phyloP scores from a whole-genome alignment of 306 rosid species.

The Vigna radiata region DNA sequence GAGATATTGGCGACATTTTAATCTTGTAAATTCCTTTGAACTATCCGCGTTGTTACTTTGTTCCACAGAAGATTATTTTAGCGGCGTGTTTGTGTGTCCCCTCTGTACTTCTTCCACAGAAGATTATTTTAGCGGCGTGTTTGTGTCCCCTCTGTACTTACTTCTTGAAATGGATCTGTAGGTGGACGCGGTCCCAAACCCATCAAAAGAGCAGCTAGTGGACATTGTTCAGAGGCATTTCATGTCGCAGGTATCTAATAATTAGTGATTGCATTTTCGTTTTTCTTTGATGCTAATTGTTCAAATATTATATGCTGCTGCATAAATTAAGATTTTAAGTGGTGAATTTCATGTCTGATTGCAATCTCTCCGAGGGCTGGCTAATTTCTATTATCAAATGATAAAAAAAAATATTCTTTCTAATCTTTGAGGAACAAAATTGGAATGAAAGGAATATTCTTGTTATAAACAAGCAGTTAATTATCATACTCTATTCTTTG shows the following conservation, averaged over 20 bases:
- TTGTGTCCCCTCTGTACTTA: slow-evolving; percentile 3
- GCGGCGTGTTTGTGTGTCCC: background rate
- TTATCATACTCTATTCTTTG: background rate
- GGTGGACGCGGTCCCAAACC: slow-evolving; percentile 94
- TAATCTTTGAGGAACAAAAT: background rate
- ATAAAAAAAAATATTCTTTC: background rate
- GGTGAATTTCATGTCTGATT: slow-evolving; percentile 20
- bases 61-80: slow-evolving; percentile 10
- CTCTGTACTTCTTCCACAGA: background rate
- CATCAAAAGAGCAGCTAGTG: slow-evolving; percentile 90
- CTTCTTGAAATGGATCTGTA: slow-evolving; percentile 39
- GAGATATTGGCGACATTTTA: slow-evolving; percentile 98
- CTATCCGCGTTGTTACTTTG: background rate
- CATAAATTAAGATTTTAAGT: background rate
- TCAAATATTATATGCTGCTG: background rate
- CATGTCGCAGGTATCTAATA: slow-evolving; percentile 85
- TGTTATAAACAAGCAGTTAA: background rate
- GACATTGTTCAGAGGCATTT: slow-evolving; percentile 98
- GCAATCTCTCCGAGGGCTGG: background rate
- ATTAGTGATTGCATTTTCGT: background rate
- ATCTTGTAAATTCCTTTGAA: slow-evolving; percentile 69
- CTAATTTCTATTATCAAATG: background rate
- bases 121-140: slow-evolving; percentile 9
- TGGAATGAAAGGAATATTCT: background rate
- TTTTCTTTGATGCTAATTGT: background rate